Evolutionary conservation across 73 alveolate species (phyloP).

Genomic region (Uronychia setigera): DNA sequence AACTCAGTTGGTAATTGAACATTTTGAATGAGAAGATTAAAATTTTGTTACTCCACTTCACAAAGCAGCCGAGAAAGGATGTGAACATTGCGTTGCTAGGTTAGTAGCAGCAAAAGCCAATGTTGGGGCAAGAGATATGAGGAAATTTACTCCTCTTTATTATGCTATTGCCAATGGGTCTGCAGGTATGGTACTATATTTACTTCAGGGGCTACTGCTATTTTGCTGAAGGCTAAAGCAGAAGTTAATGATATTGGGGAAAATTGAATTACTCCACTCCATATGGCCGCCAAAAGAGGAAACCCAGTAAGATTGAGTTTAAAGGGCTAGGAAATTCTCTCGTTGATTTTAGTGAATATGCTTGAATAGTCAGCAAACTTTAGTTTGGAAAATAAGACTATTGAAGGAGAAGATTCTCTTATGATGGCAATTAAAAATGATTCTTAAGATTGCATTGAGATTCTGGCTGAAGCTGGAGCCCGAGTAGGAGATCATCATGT

Average conservation of each 20-base stretch:
- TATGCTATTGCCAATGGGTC: conserved; percentile 15
- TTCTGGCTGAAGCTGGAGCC: conserved; percentile 44
- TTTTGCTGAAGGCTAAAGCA: conserved; percentile 10
- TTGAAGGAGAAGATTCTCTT: conserved; percentile 26
- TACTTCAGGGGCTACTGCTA: not conserved
- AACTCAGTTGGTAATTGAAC: conserved; percentile 6
- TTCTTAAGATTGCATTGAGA: conserved; percentile 11
- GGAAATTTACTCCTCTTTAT: conserved; percentile 23
- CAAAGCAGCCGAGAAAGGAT: conserved; percentile 13
- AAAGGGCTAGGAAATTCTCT: conserved; percentile 18
- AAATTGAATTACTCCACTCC: conserved; percentile 20
- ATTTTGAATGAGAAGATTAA: not conserved
- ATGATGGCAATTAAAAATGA: conserved; percentile 25
- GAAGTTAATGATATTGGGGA: conserved; percentile 34
- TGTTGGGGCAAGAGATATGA: conserved; percentile 3
- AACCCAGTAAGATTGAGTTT: conserved; percentile 3
- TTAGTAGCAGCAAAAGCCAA: conserved; percentile 16
- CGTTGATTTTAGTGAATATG: conserved; percentile 14
- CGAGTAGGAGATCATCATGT: conserved; percentile 3
- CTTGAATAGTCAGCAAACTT: conserved; percentile 32
- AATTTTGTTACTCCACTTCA: conserved; percentile 25
- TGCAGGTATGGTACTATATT: conserved; percentile 9
- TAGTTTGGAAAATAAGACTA: conserved; percentile 8
- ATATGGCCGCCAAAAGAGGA: conserved; percentile 43
- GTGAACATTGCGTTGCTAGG: conserved; percentile 9